These are phyloP conservation scores for Alternaria sp. DNA, from an alignment of 2,329 filamentous ascomycete species.

Conservation along the genomic window DNA sequence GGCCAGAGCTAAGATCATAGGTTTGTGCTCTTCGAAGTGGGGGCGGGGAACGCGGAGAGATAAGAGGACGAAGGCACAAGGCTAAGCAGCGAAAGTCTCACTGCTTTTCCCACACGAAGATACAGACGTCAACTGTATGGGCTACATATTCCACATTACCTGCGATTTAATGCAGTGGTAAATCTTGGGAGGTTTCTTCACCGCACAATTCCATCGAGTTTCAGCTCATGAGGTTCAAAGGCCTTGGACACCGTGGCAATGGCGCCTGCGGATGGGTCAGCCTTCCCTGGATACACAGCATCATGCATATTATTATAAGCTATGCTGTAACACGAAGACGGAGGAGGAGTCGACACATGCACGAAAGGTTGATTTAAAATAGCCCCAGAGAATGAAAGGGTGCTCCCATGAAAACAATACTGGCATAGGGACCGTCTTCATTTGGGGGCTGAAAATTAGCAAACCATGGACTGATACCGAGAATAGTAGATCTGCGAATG, in stretches of 20 bases:
- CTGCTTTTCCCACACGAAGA: not conserved
- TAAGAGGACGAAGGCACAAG: not conserved
- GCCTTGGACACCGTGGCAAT: not conserved
- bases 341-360: not conserved
- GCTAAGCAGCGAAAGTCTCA: not conserved
- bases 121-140: not conserved
- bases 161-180: not conserved
- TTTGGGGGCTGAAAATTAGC: not conserved
- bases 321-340: not conserved
- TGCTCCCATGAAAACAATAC: not conserved
- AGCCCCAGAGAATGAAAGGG: not conserved
- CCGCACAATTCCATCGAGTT: not conserved
- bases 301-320: not conserved
- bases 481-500: not conserved
- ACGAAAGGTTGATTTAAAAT: not conserved
- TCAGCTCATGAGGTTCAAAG: not conserved
- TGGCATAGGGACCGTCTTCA: not conserved
- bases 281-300: not conserved
- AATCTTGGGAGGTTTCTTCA: not conserved
- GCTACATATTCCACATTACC: not conserved
- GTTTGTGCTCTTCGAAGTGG: not conserved
- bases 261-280: not conserved
- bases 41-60: not conserved
- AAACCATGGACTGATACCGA: not conserved
- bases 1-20: not conserved